Percentiles rank a stretch among this genome's conserved stretches.
Conservation (phyloP, 371 early-diverging fungal genomes). For the Rhizopus delemar region DNA sequence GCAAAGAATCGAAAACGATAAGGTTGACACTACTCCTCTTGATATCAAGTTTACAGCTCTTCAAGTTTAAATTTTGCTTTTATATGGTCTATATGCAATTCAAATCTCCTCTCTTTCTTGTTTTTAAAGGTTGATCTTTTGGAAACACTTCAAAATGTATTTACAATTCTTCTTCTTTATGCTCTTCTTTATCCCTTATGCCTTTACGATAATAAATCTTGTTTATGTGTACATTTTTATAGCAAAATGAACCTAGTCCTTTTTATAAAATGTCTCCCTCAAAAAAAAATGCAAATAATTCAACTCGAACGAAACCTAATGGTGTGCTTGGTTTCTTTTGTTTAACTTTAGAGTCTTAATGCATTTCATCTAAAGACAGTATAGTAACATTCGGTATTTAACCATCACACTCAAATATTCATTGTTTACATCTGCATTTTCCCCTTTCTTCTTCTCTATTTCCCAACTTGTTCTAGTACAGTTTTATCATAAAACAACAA, state of each 20-base stretch:
- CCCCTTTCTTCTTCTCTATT: slow-evolving; percentile 8
- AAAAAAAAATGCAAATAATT: no score
- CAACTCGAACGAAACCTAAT: no score
- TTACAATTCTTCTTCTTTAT: no score
- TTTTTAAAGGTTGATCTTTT: slow-evolving; percentile 19
- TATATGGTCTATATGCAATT: background rate
- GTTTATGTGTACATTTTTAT: no score
- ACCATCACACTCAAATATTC: background rate
- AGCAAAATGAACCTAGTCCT: no score
- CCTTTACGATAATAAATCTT: no score
- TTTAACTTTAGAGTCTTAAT: no score
- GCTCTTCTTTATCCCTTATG: no score
- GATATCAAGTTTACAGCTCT: slow-evolving; percentile 13
- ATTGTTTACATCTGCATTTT: background rate
- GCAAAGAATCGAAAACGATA: slow-evolving; percentile 3
- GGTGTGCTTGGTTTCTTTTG: no score
- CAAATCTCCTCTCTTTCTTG: slow-evolving; percentile 3
- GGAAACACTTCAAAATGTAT: no score
- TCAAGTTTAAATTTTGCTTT: slow-evolving; percentile 8
- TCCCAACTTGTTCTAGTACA: slow-evolving; percentile 2
- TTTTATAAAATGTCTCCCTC: no score
- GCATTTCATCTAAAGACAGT: slow-evolving; percentile 19
- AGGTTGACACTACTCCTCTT: background rate
- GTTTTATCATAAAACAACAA: slow-evolving; percentile 32
- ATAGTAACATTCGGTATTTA: background rate